These are phyloP conservation scores for Litsea cubeba DNA, from an alignment of 164 flowering plant genomes.

Conservation along the genomic window DNA sequence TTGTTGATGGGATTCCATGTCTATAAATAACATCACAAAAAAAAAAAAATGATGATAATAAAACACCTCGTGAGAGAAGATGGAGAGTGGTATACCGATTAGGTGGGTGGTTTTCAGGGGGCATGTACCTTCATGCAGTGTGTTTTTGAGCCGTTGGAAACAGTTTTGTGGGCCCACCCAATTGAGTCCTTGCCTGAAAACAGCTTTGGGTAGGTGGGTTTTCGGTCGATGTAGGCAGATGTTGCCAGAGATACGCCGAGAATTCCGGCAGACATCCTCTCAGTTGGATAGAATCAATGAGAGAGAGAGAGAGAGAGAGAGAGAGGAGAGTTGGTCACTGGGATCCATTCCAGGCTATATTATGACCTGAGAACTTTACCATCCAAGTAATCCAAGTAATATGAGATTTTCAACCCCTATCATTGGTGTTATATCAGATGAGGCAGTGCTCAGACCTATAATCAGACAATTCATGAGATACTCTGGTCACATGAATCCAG, in stretches of 20 bases:
- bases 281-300: background rate
- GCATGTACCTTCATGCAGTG: constrained; percentile 62
- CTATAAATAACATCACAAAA: constrained; percentile 17
- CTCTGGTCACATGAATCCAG: too few relatives aligned
- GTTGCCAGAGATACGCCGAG: constrained; percentile 27
- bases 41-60: background rate
- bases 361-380: background rate
- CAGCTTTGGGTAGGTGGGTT: constrained; percentile 22
- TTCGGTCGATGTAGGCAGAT: constrained; percentile 28
- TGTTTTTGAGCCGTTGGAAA: constrained; percentile 52
- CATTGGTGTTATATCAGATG: too few relatives aligned
- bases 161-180: constrained; percentile 40
- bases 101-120: background rate
- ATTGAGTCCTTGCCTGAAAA: constrained; percentile 33
- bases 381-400: too few relatives aligned
- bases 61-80: background rate
- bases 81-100: background rate
- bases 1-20: constrained; percentile 66
- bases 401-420: too few relatives aligned
- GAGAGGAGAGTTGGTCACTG: too few relatives aligned
- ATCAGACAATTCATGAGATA: too few relatives aligned
- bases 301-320: background rate
- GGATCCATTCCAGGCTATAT: too few relatives aligned
- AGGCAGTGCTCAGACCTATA: too few relatives aligned
- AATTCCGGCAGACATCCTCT: constrained; percentile 42